Conservation (phyloP, 306 rosid genomes). For the Trifolium pratense region DNA sequence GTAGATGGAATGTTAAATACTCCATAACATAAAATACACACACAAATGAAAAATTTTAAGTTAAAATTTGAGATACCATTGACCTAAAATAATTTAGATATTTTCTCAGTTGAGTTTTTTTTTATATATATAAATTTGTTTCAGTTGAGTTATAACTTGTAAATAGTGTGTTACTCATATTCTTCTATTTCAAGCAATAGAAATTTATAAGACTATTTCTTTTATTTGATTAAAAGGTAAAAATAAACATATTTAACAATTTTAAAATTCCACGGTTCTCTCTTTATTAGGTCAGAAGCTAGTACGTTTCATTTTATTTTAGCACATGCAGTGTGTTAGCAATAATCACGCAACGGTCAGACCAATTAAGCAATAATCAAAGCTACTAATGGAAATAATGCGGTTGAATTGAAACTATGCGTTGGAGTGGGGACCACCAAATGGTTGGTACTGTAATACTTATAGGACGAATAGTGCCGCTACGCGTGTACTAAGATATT, state of each 20-base stretch:
- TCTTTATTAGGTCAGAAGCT: neutral
- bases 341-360: constrained; percentile 13
- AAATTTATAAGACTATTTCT: too few relatives aligned
- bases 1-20: too few relatives aligned
- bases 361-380: constrained; percentile 2
- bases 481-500: constrained; percentile 26
- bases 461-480: neutral
- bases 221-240: neutral
- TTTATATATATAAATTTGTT: too few relatives aligned
- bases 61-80: too few relatives aligned
- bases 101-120: too few relatives aligned
- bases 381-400: constrained; percentile 17
- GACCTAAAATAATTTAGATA: too few relatives aligned
- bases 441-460: neutral
- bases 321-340: neutral
- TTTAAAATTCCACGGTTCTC: neutral
- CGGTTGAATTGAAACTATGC: neutral
- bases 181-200: too few relatives aligned
- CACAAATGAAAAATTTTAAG: too few relatives aligned
- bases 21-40: too few relatives aligned
- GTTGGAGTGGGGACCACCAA: constrained; percentile 37
- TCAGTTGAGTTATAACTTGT: too few relatives aligned
- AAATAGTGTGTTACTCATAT: too few relatives aligned
- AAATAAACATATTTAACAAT: neutral
- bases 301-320: too few relatives aligned